Conservation (phyloP, 345 rosid genomes). For the Syzygium aromaticum region DNA sequence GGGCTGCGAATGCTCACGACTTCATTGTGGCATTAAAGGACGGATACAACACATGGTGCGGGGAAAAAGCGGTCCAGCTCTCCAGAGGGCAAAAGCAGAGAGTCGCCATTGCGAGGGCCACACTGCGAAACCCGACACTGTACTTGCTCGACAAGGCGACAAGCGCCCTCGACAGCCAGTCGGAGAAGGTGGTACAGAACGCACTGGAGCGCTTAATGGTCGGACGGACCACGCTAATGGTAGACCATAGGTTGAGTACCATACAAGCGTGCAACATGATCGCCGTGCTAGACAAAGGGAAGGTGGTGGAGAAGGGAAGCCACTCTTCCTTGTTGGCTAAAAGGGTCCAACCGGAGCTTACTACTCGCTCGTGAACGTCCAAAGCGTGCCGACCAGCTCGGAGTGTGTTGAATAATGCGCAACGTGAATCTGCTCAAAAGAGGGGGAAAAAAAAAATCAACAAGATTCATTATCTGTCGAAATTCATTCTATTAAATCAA, state of each 20-base stretch:
- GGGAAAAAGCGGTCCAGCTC: conserved; percentile 51
- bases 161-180: conserved; percentile 50
- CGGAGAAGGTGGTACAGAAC: conserved; percentile 54
- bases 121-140: conserved; percentile 39
- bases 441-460: rapidly evolving
- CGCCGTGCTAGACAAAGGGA: conserved; percentile 47
- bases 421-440: not conserved
- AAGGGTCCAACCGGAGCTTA: conserved; percentile 42
- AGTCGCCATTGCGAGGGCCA: conserved; percentile 57
- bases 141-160: conserved; percentile 62
- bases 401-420: not conserved
- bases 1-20: conserved; percentile 58
- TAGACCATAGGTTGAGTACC: conserved; percentile 57
- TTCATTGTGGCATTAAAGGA: conserved; percentile 37
- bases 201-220: conserved; percentile 57
- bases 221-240: conserved; percentile 58
- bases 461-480: not conserved
- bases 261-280: conserved; percentile 42
- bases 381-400: not conserved
- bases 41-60: conserved; percentile 52
- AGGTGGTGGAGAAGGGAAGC: conserved; percentile 50
- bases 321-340: conserved; percentile 45
- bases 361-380: conserved; percentile 48
- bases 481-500: too few relatives aligned
- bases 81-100: conserved; percentile 74